These are phyloP conservation scores for Effrenium voratum DNA, from an alignment of 73 alveolate genomes.

Conservation along the genomic window DNA sequence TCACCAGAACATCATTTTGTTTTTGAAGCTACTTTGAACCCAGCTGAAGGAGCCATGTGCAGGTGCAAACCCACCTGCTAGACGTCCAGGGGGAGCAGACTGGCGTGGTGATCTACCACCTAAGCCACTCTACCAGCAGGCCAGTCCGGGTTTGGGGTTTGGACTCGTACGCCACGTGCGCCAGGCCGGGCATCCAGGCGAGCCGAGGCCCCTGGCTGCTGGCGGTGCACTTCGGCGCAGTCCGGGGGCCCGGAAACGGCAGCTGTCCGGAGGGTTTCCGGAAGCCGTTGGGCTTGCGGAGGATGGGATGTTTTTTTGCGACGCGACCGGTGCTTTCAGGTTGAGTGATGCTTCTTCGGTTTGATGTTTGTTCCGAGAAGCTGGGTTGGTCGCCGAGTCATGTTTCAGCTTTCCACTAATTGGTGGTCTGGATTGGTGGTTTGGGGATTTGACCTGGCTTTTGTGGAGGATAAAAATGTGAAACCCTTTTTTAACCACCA, in stretches of 20 bases:
- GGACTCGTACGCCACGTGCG: neutral
- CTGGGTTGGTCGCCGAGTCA: no score
- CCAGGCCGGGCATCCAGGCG: conserved; percentile 59
- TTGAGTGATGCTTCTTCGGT: no score
- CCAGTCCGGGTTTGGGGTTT: neutral
- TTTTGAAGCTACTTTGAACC: neutral
- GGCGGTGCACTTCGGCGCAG: conserved; percentile 45
- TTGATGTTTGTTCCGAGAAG: no score
- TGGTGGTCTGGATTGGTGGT: no score
- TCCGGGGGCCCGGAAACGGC: neutral
- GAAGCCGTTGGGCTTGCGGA: neutral
- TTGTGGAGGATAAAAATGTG: no score
- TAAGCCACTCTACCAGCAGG: conserved; percentile 14
- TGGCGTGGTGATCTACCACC: conserved; percentile 28
- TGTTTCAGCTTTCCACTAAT: no score
- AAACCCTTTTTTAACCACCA: no score
- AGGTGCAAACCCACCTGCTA: neutral
- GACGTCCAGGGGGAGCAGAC: neutral
- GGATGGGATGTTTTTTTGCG: no score
- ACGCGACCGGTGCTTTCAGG: no score
- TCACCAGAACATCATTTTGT: neutral
- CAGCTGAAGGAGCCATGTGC: neutral
- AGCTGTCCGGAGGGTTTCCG: neutral
- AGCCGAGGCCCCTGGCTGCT: conserved; percentile 69
- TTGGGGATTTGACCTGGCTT: no score